These are phyloP conservation scores for Corylus americana DNA, from an alignment of 306 rosid genomes.

Conservation along the genomic window DNA sequence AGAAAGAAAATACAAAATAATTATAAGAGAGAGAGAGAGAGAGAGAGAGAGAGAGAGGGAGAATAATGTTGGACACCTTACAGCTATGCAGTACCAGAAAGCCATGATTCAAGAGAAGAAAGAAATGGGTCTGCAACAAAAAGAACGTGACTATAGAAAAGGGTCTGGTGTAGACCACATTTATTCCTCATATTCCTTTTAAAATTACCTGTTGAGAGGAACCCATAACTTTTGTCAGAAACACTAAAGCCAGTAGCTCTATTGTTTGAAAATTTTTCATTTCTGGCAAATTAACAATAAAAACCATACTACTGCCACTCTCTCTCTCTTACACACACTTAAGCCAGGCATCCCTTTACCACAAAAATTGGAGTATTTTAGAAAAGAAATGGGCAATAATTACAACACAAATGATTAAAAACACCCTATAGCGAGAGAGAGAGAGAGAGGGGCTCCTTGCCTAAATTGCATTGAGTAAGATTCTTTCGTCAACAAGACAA, in stretches of 20 bases:
- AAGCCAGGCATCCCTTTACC: constrained; percentile 19
- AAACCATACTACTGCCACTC: not conserved
- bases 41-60: constrained; percentile 21
- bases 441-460: constrained; percentile 27
- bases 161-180: constrained; percentile 61
- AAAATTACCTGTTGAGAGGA: constrained; percentile 34
- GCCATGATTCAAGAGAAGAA: constrained; percentile 81
- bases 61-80: constrained; percentile 45
- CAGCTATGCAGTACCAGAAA: constrained; percentile 70
- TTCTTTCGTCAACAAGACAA: constrained; percentile 59
- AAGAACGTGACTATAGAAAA: constrained; percentile 34
- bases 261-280: constrained; percentile 10
- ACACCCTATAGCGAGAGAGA: constrained; percentile 16
- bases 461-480: constrained; percentile 36
- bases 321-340: constrained; percentile 1
- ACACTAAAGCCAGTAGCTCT: constrained; percentile 35
- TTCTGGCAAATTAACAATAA: constrained; percentile 20
- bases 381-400: constrained; percentile 48
- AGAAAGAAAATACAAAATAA: constrained; percentile 30
- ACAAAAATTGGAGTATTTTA: constrained; percentile 21
- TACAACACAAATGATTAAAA: constrained; percentile 36
- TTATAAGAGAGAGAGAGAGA: constrained; percentile 2
- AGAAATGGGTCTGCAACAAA: constrained; percentile 44
- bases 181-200: constrained; percentile 37
- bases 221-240: constrained; percentile 56